Evolutionary conservation across 345 rosid species (phyloP).

Genomic region (Erucastrum elatum): DNA sequence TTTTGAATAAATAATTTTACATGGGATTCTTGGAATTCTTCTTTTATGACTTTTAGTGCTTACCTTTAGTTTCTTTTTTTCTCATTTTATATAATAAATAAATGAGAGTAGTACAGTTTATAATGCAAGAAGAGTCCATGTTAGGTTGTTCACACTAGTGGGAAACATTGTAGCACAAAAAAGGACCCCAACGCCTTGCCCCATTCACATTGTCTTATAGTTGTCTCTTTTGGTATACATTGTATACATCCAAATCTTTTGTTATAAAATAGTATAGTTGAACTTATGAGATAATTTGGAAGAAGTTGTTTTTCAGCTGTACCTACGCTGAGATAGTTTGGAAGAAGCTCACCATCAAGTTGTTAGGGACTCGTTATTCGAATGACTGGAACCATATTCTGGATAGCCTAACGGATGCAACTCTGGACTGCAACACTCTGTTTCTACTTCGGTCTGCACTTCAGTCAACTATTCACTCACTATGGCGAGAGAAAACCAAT

Average conservation of each 20-base stretch:
- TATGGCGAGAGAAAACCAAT: too few relatives aligned
- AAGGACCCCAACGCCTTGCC: constrained; percentile 40
- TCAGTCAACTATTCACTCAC: too few relatives aligned
- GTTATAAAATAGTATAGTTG: not conserved
- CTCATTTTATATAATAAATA: constrained; percentile 20
- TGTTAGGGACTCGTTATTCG: too few relatives aligned
- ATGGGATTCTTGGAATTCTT: constrained; percentile 36
- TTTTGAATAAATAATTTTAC: constrained; percentile 31
- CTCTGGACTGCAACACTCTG: too few relatives aligned
- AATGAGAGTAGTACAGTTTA: constrained; percentile 35
- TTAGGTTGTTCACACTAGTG: constrained; percentile 42
- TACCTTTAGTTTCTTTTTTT: constrained; percentile 18
- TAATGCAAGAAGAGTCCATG: constrained; percentile 35
- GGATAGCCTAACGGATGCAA: too few relatives aligned
- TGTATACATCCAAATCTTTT: constrained; percentile 12
- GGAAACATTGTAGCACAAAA: constrained; percentile 46
- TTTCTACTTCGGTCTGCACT: too few relatives aligned
- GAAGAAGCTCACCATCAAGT: too few relatives aligned
- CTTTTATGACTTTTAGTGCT: constrained; percentile 27
- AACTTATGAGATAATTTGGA: not conserved
- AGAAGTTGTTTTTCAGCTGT: too few relatives aligned
- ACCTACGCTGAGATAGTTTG: too few relatives aligned
- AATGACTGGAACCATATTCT: too few relatives aligned
- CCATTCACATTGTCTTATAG: constrained; percentile 40
- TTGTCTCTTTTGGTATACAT: constrained; percentile 35